Base-by-base conservation (phyloP, 371 early-diverging fungal species). In the Mucor velutinosus region DNA sequence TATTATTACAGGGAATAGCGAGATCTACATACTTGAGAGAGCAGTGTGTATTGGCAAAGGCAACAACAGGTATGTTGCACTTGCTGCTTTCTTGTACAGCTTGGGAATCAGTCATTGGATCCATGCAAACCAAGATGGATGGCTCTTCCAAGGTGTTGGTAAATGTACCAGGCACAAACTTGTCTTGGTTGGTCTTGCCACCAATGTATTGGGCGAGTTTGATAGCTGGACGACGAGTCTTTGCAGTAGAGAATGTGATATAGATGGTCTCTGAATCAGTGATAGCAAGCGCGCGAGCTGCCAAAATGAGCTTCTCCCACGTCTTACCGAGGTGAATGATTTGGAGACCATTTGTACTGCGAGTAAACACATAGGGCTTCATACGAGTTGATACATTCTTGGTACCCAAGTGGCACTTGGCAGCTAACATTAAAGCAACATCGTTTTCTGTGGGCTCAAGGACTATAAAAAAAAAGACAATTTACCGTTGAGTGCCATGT, bases 151-250 rank as follows among this genome's bases (percentile, higher is more conserved):
- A 95, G 88, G 98, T 95, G 88, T 99, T 99, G 78, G 99, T 99
- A 89, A 99, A 99, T 81, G 97, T 98, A 88, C 99, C 99, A 71
- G 99, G 99, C 78, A 99, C 98, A 94, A 99, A 99, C 73, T 99
- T 94, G 81, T 99, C 99, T 64, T 98, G 98, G 69, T 98, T 93
- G 76, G 99, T 97, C 79, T 95, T 95, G 60, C 96, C 95, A 67
- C 98, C 98, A 73, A 96, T 96, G 90, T 95, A 93, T 75, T 94
- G 92, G 65, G 98, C 97, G 85, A 96, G 99, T 90, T 99, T 99
- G 67, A 96, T 88, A 67, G 96, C 99, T 63, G 99, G 99, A 86
- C 99, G 97, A 88, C 97, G 97, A 73, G 99, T 99, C 81, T 95
- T 98, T 68, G 95, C 90, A 80, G 98, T 95, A 81, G 96, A 93